Percentiles rank a stretch among this genome's conserved stretches.
phyloP scores from a whole-genome alignment of 2,329 filamentous ascomycete species.

The Ramularia collo-cygni region DNA sequence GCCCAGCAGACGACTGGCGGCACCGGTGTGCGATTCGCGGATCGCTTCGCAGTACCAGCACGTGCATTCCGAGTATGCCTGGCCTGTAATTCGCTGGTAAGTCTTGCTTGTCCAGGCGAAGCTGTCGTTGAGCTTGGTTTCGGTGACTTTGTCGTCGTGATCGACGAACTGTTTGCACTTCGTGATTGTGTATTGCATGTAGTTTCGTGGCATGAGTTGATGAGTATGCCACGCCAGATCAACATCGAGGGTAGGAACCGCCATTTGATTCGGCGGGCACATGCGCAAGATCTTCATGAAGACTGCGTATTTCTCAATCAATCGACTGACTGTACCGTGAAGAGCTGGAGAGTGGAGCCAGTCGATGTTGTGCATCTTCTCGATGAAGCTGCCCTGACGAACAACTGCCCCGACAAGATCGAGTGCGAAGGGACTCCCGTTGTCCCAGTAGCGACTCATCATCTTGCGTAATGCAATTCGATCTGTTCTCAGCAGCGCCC shows the following conservation, averaged over 20 bases:
- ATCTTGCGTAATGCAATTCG: slow-evolving; percentile 52
- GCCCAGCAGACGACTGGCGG: slow-evolving; percentile 41
- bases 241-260: slow-evolving; percentile 66
- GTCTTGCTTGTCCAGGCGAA: slow-evolving; percentile 68
- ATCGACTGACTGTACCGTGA: slow-evolving; percentile 55
- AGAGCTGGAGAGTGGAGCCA: slow-evolving; percentile 69
- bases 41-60: slow-evolving; percentile 80
- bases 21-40: slow-evolving; percentile 49
- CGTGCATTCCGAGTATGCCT: slow-evolving; percentile 69
- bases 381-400: slow-evolving; percentile 58
- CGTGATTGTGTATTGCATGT: slow-evolving; percentile 52
- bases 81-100: slow-evolving; percentile 59
- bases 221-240: slow-evolving; percentile 78
- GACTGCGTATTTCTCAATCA: slow-evolving; percentile 58
- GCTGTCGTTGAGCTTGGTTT: slow-evolving; percentile 53
- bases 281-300: slow-evolving; percentile 55
- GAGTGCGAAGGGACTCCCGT: slow-evolving; percentile 56
- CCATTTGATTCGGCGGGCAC: slow-evolving; percentile 39
- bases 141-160: slow-evolving; percentile 78
- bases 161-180: slow-evolving; percentile 58
- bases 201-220: slow-evolving; percentile 58
- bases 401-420: slow-evolving; percentile 60
- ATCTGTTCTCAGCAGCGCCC: slow-evolving; percentile 14
- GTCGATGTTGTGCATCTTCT: slow-evolving; percentile 70
- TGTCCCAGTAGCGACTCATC: slow-evolving; percentile 66